Evolutionary conservation across 495 filamentous ascomycete genomes (phyloP).

Genomic region (Annulohypoxylon nitens): DNA sequence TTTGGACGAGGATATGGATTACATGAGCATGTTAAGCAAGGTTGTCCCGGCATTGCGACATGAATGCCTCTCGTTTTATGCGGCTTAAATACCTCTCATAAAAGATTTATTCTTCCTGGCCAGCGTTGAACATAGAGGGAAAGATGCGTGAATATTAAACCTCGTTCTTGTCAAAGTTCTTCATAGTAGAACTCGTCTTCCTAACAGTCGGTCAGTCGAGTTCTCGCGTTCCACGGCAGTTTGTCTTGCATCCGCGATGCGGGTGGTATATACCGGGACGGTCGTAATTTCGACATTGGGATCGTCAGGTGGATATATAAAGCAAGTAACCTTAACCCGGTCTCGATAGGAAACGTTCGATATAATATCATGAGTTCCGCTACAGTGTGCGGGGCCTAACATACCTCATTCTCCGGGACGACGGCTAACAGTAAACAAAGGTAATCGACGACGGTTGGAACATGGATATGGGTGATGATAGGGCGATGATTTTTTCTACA

Average conservation of each 20-base stretch:
- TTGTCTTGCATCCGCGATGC: constrained; percentile 18
- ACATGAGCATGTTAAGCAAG: too few relatives aligned
- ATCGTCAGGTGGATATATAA: constrained; percentile 25
- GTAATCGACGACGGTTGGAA: neutral
- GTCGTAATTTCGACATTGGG: constrained; percentile 37
- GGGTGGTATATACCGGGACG: constrained; percentile 20
- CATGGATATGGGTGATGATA: neutral
- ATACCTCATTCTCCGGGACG: neutral
- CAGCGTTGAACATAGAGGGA: neutral
- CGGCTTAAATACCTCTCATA: neutral
- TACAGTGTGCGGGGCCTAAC: constrained; percentile 1
- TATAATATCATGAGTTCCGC: constrained; percentile 13
- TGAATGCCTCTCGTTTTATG: neutral
- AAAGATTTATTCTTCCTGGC: neutral
- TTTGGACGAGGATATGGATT: constrained; percentile 18
- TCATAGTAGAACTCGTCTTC: constrained; percentile 6
- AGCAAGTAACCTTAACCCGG: constrained; percentile 29
- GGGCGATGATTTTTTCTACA: neutral
- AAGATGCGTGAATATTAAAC: neutral
- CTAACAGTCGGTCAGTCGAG: neutral
- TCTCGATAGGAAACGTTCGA: constrained; percentile 14
- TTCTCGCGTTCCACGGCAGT: constrained; percentile 19
- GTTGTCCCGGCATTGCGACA: neutral
- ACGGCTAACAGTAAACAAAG: constrained; percentile 2
- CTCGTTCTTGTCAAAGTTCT: neutral